phyloP scores from a whole-genome alignment of 495 filamentous ascomycete species.

The Copromyces sp. region DNA sequence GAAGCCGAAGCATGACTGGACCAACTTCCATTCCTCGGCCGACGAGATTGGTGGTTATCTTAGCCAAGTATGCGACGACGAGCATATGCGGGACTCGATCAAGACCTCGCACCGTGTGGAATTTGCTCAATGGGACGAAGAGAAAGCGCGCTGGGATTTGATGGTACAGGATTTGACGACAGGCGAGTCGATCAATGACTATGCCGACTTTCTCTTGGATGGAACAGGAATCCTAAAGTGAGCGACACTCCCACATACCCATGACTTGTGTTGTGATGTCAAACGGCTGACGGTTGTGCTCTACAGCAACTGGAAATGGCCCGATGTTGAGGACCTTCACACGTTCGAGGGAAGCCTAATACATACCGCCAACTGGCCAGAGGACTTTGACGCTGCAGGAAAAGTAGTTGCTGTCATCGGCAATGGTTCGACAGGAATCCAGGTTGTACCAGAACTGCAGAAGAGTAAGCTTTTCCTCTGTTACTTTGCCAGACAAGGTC shows the following conservation, averaged over 20 bases:
- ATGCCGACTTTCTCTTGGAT: slow-evolving; percentile 47
- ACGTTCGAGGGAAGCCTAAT: slow-evolving; percentile 43
- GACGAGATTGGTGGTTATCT: slow-evolving; percentile 52
- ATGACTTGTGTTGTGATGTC: background rate
- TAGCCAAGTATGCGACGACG: slow-evolving; percentile 41
- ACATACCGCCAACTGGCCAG: slow-evolving; percentile 52
- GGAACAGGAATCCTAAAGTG: slow-evolving; percentile 51
- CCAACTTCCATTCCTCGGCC: slow-evolving; percentile 45
- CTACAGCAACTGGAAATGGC: slow-evolving; percentile 53
- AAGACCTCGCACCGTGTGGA: slow-evolving; percentile 32
- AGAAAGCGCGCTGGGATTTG: slow-evolving; percentile 39
- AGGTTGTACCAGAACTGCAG: slow-evolving; percentile 52
- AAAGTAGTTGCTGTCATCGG: slow-evolving; percentile 52
- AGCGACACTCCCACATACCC: slow-evolving; percentile 4
- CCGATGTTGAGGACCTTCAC: slow-evolving; percentile 36
- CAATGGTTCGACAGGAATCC: slow-evolving; percentile 47
- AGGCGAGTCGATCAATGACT: slow-evolving; percentile 33
- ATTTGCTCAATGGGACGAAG: slow-evolving; percentile 32
- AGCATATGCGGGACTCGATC: slow-evolving; percentile 42
- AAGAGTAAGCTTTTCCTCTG: slow-evolving; percentile 31
- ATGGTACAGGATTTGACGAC: slow-evolving; percentile 37
- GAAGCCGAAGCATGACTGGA: slow-evolving; percentile 48
- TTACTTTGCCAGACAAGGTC: slow-evolving; percentile 20
- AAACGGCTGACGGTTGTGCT: slow-evolving; percentile 15
- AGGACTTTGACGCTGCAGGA: slow-evolving; percentile 41